Base-by-base conservation (phyloP, 2,329 filamentous ascomycete species). In the Sclerotinia glacialis region DNA sequence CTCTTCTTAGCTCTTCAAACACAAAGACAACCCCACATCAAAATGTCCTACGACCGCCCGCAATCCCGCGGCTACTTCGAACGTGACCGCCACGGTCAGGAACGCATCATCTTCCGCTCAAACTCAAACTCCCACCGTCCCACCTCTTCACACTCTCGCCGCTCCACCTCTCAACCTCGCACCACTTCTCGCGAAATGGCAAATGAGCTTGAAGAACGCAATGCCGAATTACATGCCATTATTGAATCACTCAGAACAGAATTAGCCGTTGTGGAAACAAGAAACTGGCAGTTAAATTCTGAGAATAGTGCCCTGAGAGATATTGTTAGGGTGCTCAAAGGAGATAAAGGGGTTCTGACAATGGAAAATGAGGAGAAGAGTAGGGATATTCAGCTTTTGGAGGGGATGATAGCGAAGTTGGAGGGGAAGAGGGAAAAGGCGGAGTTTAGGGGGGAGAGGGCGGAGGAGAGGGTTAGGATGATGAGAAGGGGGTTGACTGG, bases 171-270 rank as follows among this genome's bases (percentile, higher is more conserved):
- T 7, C 61, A 34, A 34, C 21, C 61, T 12, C 50, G 50, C 26
- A 46, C 42, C 12, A 44, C 28, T 12, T 26, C 23, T 9, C 47
- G 26, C 12, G 50, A 64, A 64, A 6, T 64, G 5, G 21, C 26
- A 23, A 64, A 54, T 16, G 61, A 55, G 11, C 50, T 64, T 5
- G 61, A 64, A 34, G 61, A 64, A 26, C 50, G 26, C 16, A 64
- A 64, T 26, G 49, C 37, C 4, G 34, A 31, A 44, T 37, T 64
- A 1, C 8, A 34, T 16, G 23, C 49, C 9, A 9, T 31, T 6
- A 23, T 5, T 0, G 50, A 46, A 31, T 53, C 50, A n/a, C 26
- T 64, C n/a, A 42, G 31, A 31, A 54, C 12, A 6, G 26, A 54
- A 18, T 21, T 64, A 5, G 12, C 47, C 1, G 0, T 34, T 23